Base-by-base conservation (phyloP, 192 early-diverging fungal species). In the Geranomyces variabilis region DNA sequence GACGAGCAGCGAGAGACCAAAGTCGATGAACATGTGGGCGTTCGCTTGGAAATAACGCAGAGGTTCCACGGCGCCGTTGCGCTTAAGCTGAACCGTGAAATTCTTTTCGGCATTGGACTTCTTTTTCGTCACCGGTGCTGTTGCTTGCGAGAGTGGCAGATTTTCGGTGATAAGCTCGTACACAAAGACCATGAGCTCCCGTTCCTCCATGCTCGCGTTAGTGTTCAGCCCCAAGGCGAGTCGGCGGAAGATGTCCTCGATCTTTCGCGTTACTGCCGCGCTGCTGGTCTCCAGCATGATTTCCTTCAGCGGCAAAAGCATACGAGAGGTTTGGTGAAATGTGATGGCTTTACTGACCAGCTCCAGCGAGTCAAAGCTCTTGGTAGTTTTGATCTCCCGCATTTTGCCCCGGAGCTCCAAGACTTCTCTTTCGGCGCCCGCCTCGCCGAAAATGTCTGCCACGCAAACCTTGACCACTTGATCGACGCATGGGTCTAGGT, bases 381-480 rank as follows among this genome's bases (percentile, higher is more conserved):
- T 91, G 30, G 86, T 88, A 7, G 89, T 86, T 70, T 92, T 93
- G 64, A 93, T 93, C 74, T 99, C 98, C 69, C 90, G 90, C 71
- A 92, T 92, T 77, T 94, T 97, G 28, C 89, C 89, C 15, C 86
- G 90, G 71, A 96, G 91, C 66, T 94, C 97, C 68, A 92, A 87
- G 0, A 91, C 86, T 63, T 97, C 93, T 71, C 95, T 92, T 70
- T 99, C 97, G 69, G 89, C 82, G 30, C 90, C 94, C 28, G 89
- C 80, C 34, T 90, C 83, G 1, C 97, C 97, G 87, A 99, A 99
- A 33, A 99, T 87, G 73, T 99, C 98, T 70, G 91, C 87, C 7
- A 93, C 76, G 19, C 95, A 76, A 24, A 99, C 86, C 29, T 84
- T 74, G 1, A 92, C 83, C 36, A 98, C 76, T 17, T 80, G 80